phyloP scores from a whole-genome alignment of 345 rosid genomes.

The Linum trigynum region DNA sequence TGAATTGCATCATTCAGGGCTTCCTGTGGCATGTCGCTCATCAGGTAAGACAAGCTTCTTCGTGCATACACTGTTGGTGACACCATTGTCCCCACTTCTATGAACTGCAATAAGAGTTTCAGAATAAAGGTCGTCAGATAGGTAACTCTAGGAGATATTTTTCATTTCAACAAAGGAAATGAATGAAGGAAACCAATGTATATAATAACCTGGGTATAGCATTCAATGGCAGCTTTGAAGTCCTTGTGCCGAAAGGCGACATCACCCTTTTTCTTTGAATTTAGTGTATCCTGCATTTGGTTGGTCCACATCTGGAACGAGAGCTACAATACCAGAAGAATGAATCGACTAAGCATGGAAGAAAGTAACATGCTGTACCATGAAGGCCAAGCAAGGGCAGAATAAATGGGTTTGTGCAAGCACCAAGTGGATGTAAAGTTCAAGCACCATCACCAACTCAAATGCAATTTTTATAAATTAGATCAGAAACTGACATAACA shows the following conservation, averaged over 20 bases:
- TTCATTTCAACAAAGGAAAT: background rate
- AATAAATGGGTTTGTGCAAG: background rate
- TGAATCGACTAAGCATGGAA: background rate
- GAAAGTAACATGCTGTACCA: background rate
- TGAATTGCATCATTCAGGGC: background rate
- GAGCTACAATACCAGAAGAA: background rate
- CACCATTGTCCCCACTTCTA: background rate
- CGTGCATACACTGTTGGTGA: conserved; percentile 1
- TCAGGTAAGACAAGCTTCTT: conserved; percentile 1
- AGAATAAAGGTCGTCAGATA: background rate
- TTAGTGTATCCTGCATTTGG: conserved; percentile 1
- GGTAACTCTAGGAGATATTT: background rate
- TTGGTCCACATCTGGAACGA: conserved; percentile 2
- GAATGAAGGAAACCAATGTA: background rate
- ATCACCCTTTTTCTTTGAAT: background rate
- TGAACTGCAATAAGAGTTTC: background rate
- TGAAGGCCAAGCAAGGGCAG: no score
- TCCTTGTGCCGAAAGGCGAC: background rate
- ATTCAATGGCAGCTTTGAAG: conserved; percentile 2
- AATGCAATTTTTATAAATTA: no score
- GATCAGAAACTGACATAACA: background rate
- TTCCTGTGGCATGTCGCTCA: conserved; percentile 4
- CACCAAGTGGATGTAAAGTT: background rate
- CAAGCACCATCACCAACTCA: background rate
- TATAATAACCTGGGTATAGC: background rate